A percentile compares a stretch with the other conserved stretches of the same genome.
Conservation (phyloP, 1,284 basidiomycete genomes). For the Tilletia caries region DNA sequence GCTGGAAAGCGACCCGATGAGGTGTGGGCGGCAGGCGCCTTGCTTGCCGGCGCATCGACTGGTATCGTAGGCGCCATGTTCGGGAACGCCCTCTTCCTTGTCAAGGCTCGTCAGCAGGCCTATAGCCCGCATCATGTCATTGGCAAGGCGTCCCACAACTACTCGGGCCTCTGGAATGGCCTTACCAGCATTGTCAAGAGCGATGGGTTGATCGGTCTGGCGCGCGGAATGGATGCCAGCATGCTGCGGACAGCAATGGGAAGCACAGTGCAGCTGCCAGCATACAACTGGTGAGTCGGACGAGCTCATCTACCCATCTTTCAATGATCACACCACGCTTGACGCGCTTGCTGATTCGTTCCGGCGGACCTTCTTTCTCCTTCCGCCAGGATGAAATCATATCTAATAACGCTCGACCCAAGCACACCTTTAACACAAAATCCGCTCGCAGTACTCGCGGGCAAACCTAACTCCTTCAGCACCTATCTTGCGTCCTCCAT, state of each 20-base stretch:
- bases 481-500: conserved; percentile 84
- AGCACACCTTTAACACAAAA: conserved; percentile 52
- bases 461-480: conserved; percentile 67
- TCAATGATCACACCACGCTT: no score
- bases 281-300: conserved; percentile 73
- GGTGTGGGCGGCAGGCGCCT: conserved; percentile 58
- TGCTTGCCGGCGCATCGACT: conserved; percentile 80
- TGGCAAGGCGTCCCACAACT: conserved; percentile 87
- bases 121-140: conserved; percentile 72
- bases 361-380: no score
- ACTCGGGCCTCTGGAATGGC: conserved; percentile 78
- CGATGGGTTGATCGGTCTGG: conserved; percentile 74
- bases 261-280: conserved; percentile 88
- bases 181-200: conserved; percentile 72
- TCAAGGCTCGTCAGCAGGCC: conserved; percentile 96
- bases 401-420: conserved; percentile 40
- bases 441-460: conserved; percentile 38
- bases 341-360: neutral
- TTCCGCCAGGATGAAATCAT: conserved; percentile 27
- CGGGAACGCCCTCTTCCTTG: conserved; percentile 90
- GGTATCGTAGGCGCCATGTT: conserved; percentile 84
- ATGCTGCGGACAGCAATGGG: conserved; percentile 92
- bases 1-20: conserved; percentile 67
- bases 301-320: neutral
- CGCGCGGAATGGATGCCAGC: conserved; percentile 88